Conservation (phyloP, 2,329 filamentous ascomycete genomes). For the Trichoderma sp. region DNA sequence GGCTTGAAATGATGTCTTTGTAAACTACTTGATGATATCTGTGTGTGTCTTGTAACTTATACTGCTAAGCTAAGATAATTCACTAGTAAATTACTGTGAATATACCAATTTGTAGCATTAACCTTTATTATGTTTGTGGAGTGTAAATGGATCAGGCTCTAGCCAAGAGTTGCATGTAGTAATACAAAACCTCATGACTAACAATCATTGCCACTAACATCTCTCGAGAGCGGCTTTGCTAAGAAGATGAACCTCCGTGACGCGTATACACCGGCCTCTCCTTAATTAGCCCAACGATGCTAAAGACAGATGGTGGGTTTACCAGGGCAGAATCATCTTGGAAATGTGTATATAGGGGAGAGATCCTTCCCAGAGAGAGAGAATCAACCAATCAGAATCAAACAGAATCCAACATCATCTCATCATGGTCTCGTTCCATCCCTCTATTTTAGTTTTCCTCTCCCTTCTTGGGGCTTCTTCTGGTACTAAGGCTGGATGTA, state of each 20-base stretch:
- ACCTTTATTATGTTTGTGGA: no score
- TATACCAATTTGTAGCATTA: no score
- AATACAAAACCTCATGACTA: neutral
- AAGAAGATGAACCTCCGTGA: neutral
- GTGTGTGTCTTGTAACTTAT: no score
- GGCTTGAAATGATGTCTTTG: no score
- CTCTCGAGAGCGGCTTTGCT: neutral
- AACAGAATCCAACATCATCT: neutral
- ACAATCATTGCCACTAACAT: neutral
- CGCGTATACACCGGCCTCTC: neutral
- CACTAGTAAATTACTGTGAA: no score
- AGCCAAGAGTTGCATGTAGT: no score
- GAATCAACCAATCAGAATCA: neutral
- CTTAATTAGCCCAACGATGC: rapidly evolving
- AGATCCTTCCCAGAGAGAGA: neutral
- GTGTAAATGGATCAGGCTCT: no score
- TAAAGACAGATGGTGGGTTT: rapidly evolving
- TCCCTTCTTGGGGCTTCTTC: neutral
- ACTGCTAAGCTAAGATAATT: no score
- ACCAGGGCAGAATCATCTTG: neutral
- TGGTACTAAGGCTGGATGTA: neutral
- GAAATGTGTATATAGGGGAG: neutral
- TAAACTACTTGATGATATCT: no score
- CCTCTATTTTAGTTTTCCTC: neutral
- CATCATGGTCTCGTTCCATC: neutral